Base-by-base conservation (phyloP, 2,329 filamentous ascomycete species). In the Proliferodiscus dingleyae region DNA sequence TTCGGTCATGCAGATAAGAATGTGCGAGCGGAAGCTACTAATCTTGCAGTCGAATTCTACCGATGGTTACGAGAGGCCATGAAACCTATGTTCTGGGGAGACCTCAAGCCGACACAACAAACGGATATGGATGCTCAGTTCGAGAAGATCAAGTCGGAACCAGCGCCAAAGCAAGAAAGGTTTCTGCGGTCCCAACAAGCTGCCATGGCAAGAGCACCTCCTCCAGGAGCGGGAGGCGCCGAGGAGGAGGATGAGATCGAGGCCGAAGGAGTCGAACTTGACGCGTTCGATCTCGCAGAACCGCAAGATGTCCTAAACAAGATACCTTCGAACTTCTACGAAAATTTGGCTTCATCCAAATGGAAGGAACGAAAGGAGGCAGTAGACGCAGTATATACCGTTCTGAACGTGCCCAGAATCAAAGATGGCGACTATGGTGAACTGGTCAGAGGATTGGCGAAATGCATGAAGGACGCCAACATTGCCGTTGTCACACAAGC, bases 321-420 rank as follows among this genome's bases (percentile, higher is more conserved):
- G 58, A 74, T 97, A 3, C 86, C 91, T 0, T 80, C 81, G 30
- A 83, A 89, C 63, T 90, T 96, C 54, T 77, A 80, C 54, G 93
- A 98, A 18, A 82, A 85, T 48, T 71, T 98, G 23, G 84, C 78
- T 0, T 97, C 91, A 8, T 84, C 90, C 0, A 98, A 98, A 65
- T 98, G 93, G 93, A 98, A 98, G 64, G 94, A 98, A 56, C 78
- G 93, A 51, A 98, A 98, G 67, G 93, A 98, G 57, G 88, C 87
- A 0, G 74, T 97, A 3, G 93, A 98, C 50, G 88, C 80, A 8
- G 74, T 96, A 0, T 85, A 83, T 57, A 78, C 78, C 11, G 75
- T 81, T 3, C 68, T 95, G 45, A 94, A 95, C 58, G 84, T 94
- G 32, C 89, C 91, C 11, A 80, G 85, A 51, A 95, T 98, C 65